A percentile compares a stretch with the other conserved stretches of the same genome.
phyloP scores from a whole-genome alignment of 257 asterid genomes.

The Avicennia marina region DNA sequence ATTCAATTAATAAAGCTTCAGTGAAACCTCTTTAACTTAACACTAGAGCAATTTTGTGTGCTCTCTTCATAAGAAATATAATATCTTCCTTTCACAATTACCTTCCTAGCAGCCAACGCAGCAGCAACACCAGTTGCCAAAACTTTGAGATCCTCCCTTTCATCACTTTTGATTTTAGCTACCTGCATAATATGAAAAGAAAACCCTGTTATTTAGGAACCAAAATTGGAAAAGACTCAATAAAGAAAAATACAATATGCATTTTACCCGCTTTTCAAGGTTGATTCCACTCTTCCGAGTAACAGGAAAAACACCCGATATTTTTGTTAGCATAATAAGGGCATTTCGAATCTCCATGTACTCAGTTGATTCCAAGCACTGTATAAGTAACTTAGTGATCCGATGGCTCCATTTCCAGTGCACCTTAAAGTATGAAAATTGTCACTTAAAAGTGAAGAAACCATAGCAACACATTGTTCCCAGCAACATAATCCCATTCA shows the following conservation, averaged over 20 bases:
- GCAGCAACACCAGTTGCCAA: slow-evolving; percentile 98
- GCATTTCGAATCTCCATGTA: slow-evolving; percentile 98
- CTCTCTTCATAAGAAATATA: no score
- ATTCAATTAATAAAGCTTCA: no score
- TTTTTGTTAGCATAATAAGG: slow-evolving; percentile 83
- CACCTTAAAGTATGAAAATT: slow-evolving; percentile 43
- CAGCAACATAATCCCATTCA: slow-evolving; percentile 10
- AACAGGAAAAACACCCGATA: slow-evolving; percentile 88
- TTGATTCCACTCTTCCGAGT: slow-evolving; percentile 97
- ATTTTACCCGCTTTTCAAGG: slow-evolving; percentile 90
- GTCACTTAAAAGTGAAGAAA: not conserved
- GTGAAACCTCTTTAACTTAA: no score
- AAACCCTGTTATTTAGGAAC: not conserved
- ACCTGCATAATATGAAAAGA: slow-evolving; percentile 47
- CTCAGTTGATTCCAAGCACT: slow-evolving; percentile 92
- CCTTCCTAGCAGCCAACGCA: slow-evolving; percentile 98
- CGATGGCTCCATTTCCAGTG: slow-evolving; percentile 99
- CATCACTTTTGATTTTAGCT: slow-evolving; percentile 95
- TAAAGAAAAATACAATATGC: slow-evolving; percentile 7
- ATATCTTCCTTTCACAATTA: no score
- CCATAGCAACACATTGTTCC: not conserved
- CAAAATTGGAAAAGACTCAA: not conserved
- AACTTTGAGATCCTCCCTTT: slow-evolving; percentile 98
- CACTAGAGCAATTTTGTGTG: no score
- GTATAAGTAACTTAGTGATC: slow-evolving; percentile 87